Evolutionary conservation across 2,329 filamentous ascomycete species (phyloP).

Genomic region (Shiraia sp.): DNA sequence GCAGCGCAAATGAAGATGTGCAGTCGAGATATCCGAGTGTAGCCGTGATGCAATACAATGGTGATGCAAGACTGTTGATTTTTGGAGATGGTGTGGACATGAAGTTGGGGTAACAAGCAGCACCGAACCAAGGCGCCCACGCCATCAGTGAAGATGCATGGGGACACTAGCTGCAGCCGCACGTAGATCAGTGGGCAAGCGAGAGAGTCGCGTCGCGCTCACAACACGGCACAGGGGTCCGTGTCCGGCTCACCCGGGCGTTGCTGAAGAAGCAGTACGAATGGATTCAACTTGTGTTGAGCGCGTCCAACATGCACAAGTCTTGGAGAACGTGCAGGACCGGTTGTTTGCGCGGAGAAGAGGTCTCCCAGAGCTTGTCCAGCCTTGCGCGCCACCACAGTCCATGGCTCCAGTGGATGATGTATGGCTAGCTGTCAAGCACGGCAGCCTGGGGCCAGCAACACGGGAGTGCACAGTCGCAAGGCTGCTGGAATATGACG

Average conservation of each 20-base stretch:
- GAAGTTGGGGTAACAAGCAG: too few relatives aligned
- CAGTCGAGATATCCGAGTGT: too few relatives aligned
- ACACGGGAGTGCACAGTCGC: constrained; percentile 1
- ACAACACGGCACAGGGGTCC: constrained; percentile 22
- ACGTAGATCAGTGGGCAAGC: constrained; percentile 36
- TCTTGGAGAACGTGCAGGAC: constrained; percentile 4
- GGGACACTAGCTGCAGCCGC: constrained; percentile 36
- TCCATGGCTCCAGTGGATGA: too few relatives aligned
- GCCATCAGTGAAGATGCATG: constrained; percentile 1
- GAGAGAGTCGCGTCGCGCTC: constrained; percentile 27
- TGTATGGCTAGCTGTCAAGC: constrained; percentile 22
- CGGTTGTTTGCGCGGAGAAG: constrained; percentile 11
- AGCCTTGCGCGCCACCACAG: constrained; percentile 23
- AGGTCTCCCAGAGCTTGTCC: constrained; percentile 12
- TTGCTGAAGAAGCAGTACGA: too few relatives aligned
- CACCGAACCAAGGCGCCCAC: too few relatives aligned
- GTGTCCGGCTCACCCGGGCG: constrained; percentile 19
- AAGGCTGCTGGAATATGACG: constrained; percentile 1
- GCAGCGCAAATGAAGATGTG: too few relatives aligned
- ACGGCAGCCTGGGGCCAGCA: constrained; percentile 18
- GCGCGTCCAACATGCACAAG: too few relatives aligned
- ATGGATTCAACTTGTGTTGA: too few relatives aligned
- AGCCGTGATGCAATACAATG: too few relatives aligned
- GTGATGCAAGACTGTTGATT: too few relatives aligned
- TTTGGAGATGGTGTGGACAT: too few relatives aligned